Percentiles rank a stretch among this genome's conserved stretches.
Evolutionary conservation across 2,329 filamentous ascomycete species (phyloP).

Genomic region (Chaetomium olivaceum): DNA sequence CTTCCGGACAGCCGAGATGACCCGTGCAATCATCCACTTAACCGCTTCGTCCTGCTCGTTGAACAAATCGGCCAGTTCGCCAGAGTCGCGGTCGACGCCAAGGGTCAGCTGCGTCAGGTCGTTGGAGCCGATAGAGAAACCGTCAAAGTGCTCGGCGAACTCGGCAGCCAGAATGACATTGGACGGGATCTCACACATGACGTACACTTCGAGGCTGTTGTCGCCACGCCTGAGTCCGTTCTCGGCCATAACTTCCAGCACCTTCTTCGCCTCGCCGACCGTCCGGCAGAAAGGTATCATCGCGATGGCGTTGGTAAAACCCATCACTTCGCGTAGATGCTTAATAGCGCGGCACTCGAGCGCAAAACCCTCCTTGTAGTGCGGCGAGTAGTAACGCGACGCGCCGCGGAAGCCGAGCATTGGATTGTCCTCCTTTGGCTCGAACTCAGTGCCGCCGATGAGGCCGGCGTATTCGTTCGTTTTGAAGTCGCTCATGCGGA

Average conservation of each 20-base stretch:
- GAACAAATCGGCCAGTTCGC: slow-evolving; percentile 41
- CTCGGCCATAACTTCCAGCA: slow-evolving; percentile 40
- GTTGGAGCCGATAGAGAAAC: slow-evolving; percentile 46
- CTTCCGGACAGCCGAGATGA: slow-evolving; percentile 37
- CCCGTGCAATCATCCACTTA: slow-evolving; percentile 42
- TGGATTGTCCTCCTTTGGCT: slow-evolving; percentile 43
- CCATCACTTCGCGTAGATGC: slow-evolving; percentile 41
- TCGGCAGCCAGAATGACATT: slow-evolving; percentile 42
- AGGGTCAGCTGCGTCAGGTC: slow-evolving; percentile 45
- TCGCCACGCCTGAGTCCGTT: slow-evolving; percentile 42
- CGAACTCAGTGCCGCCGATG: slow-evolving; percentile 43
- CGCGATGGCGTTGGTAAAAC: slow-evolving; percentile 41
- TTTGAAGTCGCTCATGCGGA: slow-evolving; percentile 46
- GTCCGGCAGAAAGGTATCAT: slow-evolving; percentile 45
- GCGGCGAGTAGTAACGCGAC: slow-evolving; percentile 44
- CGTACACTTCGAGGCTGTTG: slow-evolving; percentile 41
- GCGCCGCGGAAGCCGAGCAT: slow-evolving; percentile 46
- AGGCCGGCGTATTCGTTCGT: slow-evolving; percentile 45
- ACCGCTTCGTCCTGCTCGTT: slow-evolving; percentile 44
- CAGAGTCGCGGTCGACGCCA: slow-evolving; percentile 43
- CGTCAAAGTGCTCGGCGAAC: slow-evolving; percentile 43
- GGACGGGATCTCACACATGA: slow-evolving; percentile 46
- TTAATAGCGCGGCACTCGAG: slow-evolving; percentile 44
- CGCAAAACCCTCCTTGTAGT: slow-evolving; percentile 42
- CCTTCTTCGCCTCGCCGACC: slow-evolving; percentile 39